A percentile compares a stretch with the other conserved stretches of the same genome.
Evolutionary conservation across 2,329 filamentous ascomycete genomes (phyloP).

Genomic region (Mycosphaerella arachidis): DNA sequence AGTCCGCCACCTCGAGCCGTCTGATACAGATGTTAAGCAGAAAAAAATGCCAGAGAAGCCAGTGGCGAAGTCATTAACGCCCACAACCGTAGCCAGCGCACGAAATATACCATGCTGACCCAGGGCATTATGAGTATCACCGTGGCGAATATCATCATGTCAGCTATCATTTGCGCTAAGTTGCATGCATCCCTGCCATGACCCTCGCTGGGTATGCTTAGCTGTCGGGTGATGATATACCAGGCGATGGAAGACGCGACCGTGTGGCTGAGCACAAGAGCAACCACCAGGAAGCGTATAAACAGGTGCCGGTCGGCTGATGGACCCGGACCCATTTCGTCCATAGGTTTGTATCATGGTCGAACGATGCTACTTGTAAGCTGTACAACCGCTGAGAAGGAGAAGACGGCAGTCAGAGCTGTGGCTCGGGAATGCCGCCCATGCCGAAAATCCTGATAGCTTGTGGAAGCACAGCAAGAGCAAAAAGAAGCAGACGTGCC

Average conservation of each 20-base stretch:
- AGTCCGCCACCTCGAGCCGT: not conserved
- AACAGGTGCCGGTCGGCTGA: not conserved
- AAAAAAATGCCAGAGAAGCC: not conserved
- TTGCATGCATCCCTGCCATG: not conserved
- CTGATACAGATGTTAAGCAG: not conserved
- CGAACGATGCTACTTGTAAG: too few relatives aligned
- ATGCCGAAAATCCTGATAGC: too few relatives aligned
- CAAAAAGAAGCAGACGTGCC: too few relatives aligned
- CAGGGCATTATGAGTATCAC: not conserved
- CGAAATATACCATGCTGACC: not conserved
- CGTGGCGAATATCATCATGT: not conserved
- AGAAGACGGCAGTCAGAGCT: too few relatives aligned
- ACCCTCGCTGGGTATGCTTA: not conserved
- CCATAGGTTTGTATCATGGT: too few relatives aligned
- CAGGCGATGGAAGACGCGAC: not conserved
- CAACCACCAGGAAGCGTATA: not conserved
- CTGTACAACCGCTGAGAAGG: too few relatives aligned
- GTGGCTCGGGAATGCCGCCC: too few relatives aligned
- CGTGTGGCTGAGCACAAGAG: not conserved
- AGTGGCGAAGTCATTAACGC: not conserved
- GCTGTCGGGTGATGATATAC: not conserved
- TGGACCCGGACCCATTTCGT: too few relatives aligned
- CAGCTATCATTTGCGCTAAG: not conserved
- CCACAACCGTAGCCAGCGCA: not conserved
- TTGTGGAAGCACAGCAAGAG: too few relatives aligned